Evolutionary conservation across 1,284 basidiomycete genomes (phyloP).

Genomic region (Melampsora larici-populina): DNA sequence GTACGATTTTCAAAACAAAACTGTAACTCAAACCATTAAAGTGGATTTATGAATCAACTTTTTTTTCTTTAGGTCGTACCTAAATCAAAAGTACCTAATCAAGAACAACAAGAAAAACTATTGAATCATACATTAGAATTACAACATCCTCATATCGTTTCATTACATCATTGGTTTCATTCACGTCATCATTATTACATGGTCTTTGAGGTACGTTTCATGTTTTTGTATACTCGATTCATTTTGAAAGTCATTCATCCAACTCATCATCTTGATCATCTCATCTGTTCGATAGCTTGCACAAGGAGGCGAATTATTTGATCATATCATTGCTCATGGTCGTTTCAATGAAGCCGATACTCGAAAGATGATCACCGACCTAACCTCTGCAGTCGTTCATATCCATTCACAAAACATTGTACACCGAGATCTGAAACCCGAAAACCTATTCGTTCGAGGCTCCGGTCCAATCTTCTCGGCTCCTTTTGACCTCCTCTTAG

Average conservation of each 20-base stretch:
- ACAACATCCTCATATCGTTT: constrained; percentile 28
- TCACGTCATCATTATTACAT: constrained; percentile 35
- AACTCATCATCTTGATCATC: too few species aligned
- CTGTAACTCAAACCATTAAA: too few species aligned
- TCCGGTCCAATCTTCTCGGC: constrained; percentile 88
- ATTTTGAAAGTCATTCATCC: not conserved
- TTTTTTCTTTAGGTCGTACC: constrained; percentile 26
- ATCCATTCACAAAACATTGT: constrained; percentile 58
- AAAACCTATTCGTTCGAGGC: constrained; percentile 96
- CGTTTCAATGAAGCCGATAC: constrained; percentile 14
- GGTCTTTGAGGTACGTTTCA: constrained; percentile 22
- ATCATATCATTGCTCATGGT: constrained; percentile 23
- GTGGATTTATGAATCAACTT: not conserved
- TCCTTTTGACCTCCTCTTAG: constrained; percentile 53
- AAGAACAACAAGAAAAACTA: constrained; percentile 9
- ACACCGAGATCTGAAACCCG: constrained; percentile 54
- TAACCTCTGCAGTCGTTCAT: constrained; percentile 46
- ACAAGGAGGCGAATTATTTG: constrained; percentile 32
- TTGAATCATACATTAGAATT: constrained; percentile 7
- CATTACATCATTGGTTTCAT: constrained; percentile 35
- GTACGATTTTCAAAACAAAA: not conserved
- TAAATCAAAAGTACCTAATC: constrained; percentile 21
- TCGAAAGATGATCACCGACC: constrained; percentile 18
- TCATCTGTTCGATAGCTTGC: constrained; percentile 12
- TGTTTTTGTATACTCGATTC: not conserved